Evolutionary conservation across 148 eudicot species (phyloP).

Genomic region (Simmondsia chinensis): DNA sequence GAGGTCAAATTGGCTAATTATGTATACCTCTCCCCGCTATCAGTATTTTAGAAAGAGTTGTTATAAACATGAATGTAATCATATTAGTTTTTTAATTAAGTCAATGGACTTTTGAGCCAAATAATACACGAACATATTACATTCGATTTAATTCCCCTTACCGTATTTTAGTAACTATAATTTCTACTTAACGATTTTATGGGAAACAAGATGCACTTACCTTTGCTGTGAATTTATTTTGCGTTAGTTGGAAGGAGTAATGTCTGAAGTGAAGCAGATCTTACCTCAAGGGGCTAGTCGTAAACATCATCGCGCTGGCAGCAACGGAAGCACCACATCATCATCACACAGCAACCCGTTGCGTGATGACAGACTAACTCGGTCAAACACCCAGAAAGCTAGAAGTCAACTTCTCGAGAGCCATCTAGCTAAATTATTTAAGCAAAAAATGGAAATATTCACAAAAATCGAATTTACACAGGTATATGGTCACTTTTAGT

Average conservation of each 20-base stretch:
- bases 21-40: no score
- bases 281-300: slow-evolving; percentile 68
- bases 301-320: slow-evolving; percentile 80
- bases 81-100: no score
- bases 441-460: slow-evolving; percentile 93
- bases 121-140: no score
- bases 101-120: no score
- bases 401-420: slow-evolving; percentile 95
- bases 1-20: no score
- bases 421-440: slow-evolving; percentile 85
- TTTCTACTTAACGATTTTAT: no score
- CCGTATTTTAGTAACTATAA: no score
- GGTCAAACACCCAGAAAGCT: slow-evolving; percentile 73
- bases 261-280: slow-evolving; percentile 67
- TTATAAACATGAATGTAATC: no score
- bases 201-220: not conserved
- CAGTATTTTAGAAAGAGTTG: no score
- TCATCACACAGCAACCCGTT: slow-evolving; percentile 93
- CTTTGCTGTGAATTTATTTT: slow-evolving; percentile 8
- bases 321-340: slow-evolving; percentile 83
- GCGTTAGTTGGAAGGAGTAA: slow-evolving; percentile 50
- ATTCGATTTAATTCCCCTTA: no score
- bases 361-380: slow-evolving; percentile 61
- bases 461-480: slow-evolving; percentile 95
- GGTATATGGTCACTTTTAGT: slow-evolving; percentile 28